Conservation (phyloP, 2,329 filamentous ascomycete species). For the Bipolaris bicolor region DNA sequence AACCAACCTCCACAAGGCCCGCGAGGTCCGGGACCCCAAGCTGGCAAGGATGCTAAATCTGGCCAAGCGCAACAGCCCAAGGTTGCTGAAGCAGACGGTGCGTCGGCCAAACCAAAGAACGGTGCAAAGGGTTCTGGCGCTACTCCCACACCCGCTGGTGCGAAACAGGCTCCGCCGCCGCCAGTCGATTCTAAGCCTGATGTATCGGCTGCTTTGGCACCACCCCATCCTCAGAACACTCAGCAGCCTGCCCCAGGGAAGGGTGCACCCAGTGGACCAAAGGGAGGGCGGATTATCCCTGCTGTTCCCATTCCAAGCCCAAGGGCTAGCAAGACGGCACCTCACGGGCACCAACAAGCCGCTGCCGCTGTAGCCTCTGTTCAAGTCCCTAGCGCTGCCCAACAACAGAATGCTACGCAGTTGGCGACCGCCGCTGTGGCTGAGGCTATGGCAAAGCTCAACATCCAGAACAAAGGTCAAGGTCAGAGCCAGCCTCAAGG, state of each 20-base stretch:
- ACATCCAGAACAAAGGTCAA: constrained; percentile 40
- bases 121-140: constrained; percentile 48
- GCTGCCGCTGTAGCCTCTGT: constrained; percentile 33
- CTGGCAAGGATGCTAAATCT: constrained; percentile 38
- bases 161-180: constrained; percentile 63
- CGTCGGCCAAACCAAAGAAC: constrained; percentile 58
- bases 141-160: constrained; percentile 46
- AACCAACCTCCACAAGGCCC: constrained; percentile 50
- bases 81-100: constrained; percentile 54
- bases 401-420: constrained; percentile 69
- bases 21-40: constrained; percentile 42
- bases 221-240: constrained; percentile 51
- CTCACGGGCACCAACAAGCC: constrained; percentile 44
- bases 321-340: constrained; percentile 40
- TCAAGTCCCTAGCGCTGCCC: constrained; percentile 34
- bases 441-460: constrained; percentile 76
- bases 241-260: constrained; percentile 45
- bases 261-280: constrained; percentile 51
- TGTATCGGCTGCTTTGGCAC: constrained; percentile 61
- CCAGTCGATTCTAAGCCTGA: constrained; percentile 73
- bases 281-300: constrained; percentile 64
- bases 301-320: constrained; percentile 67
- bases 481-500: constrained; percentile 23
- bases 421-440: constrained; percentile 79
- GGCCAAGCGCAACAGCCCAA: constrained; percentile 35